Evolutionary conservation across 768 basidiomycete genomes (phyloP), one percentile per base, ranked within the genome.

Genomic region (Dioszegia hungarica): DNA sequence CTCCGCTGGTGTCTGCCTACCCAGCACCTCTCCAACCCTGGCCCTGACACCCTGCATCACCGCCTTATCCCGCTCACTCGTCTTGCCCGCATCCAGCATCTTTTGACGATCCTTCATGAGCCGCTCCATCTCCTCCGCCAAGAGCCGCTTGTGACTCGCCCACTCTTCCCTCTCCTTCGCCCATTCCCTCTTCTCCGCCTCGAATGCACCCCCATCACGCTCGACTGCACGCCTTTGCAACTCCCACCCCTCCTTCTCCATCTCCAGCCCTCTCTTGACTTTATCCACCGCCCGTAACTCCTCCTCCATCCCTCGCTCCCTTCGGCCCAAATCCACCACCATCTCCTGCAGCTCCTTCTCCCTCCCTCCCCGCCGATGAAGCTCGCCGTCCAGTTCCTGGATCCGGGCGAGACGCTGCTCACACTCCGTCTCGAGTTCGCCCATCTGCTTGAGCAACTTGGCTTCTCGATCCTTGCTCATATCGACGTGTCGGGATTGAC

Each of bases 301-400:
- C 40, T 66, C 61, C 38, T 69, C 68, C 5, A 72, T 57, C 6
- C 62, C 67, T 39, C 65, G 19, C 41, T 70, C 73, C n/a, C 67
- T 27, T 27, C 67, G 39, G 11, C 68, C 62, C 52, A 69, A 61
- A 38, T 70, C 73, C 2, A 65, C 48, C 1, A 72, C 73, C 57
- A 68, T 72, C 54, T 63, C 66, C 50, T 71, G 66, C 25, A 69
- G 49, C 46, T 72, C 73, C 27, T 56, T 44, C 12, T 63, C 64
- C 19, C 60, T 24, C 3, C 53, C 57, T 3, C 22, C 24, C 14
- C 60, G 58, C 34, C 24, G 24, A 15, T 33, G 29, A 6, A 67
- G 31, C n/a, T 69, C 67, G 12, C 34, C 48, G 50, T 65, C 57
- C 10, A 70, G 15, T 27, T 69, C 59, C 11, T 62, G 49, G 34